Evolutionary conservation across 306 rosid genomes (phyloP), one percentile per base, ranked within the genome.

Genomic region (Quercus robur): DNA sequence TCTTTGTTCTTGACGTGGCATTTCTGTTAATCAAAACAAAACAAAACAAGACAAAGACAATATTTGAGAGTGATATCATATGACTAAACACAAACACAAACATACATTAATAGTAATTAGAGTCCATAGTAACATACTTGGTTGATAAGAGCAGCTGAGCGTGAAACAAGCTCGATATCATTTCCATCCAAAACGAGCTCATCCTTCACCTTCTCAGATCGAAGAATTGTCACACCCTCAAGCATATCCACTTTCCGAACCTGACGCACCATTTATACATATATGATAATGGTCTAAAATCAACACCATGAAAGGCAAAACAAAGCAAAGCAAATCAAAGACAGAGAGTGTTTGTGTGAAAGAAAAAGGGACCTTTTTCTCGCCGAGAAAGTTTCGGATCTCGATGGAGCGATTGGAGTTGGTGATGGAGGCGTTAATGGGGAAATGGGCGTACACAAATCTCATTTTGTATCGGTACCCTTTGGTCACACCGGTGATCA

Each of bases 381-480:
- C 97, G 5, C 97, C 97, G 0, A 91, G 84, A 44, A 91, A 91
- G 84, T 91, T 91, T 0, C 97, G 83, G 85, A 91, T 91, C 88
- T 93, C 97, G 14, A 93, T 91, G 5, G 92, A 54, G 23, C 58
- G 83, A 83, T 0, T 80, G n/a, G 33, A 18, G 14, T 59, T 83
- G 35, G 90, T 70, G 54, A 93, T 91, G 73, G 93, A 88, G 4
- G 97, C 97, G 46, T 93, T 93, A 80, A 93, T 93, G 2, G 97
- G 97, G 4, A 93, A 91, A 25, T 89, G 97, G 26, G 97, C 97
- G 6, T 93, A 93, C 3, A 93, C 97, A 41, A 93, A 93, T 13
- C 97, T 82, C 97, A 93, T 93, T 86, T 90, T 93, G 92, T 93
- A 93, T 18, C 97, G 88, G 83, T 88, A 94, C 0, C 98, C 97